Base-by-base conservation (phyloP, 2,329 filamentous ascomycete species). In the Fusarium xylarioides region DNA sequence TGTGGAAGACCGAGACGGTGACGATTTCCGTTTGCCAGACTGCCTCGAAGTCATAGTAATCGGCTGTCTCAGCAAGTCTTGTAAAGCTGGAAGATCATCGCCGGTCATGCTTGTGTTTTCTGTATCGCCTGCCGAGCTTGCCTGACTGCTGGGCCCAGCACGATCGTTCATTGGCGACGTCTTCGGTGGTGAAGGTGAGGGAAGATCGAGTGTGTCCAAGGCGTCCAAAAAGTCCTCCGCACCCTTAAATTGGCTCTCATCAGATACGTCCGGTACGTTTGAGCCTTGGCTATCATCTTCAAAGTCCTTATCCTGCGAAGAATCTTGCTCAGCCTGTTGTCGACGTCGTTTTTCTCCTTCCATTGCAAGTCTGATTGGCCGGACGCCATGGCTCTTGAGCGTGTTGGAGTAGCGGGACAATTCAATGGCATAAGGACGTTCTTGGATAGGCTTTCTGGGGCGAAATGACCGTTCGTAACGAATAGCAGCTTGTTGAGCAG, bases 361-460 rank as follows among this genome's bases (percentile, higher is more conserved):
- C 67, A 77, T 77, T 16, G 82, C 78, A 44, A 88, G 80, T 59
- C 83, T 83, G 38, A 90, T 76, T 1, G 89, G 89, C 58, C 84
- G 85, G 34, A 90, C 79, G 30, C 89, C 89, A 63, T 88, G 88
- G 7, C 85, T 84, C 74, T 86, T 88, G 73, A 90, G 85, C 26
- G 84, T 79, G 7, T 80, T 86, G 61, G 85, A 86, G 76, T 90
- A 90, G 34, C 86, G 84, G 1, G 84, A 87, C 75, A 85, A 87
- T 70, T 91, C 89, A 8, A 90, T 80, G 11, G 87, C 79, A 70
- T 90, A 91, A 7, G 89, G 89, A 49, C 90, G 88, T 74, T 90
- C 83, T 75, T 91, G 89, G 11, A 90, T 90, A 2, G 88, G 88
- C 68, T 90, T 91, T 26, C 89, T 85, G 2, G 88, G 87, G 11